These are phyloP conservation scores for Pichia kluyveri DNA, from an alignment of 805 yeast species.

Conservation along the genomic window DNA sequence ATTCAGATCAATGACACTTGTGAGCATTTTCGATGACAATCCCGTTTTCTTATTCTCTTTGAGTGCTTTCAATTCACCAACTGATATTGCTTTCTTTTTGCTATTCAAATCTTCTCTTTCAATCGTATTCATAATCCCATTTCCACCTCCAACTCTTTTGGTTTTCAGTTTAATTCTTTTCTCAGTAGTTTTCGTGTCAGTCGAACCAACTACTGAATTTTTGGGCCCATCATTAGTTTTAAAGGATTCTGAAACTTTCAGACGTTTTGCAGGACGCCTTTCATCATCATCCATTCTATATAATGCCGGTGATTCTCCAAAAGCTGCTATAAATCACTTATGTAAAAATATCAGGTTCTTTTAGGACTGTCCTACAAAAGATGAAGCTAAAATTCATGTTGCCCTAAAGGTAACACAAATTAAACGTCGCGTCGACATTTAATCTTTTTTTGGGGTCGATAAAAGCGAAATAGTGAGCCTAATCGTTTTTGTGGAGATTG, in stretches of 20 bases:
- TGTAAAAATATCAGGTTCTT: too few relatives aligned
- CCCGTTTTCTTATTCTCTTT: not conserved
- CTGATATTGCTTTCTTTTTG: conserved; percentile 4
- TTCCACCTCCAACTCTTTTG: not conserved
- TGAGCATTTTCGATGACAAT: not conserved
- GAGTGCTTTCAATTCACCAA: not conserved
- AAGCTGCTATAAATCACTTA: too few relatives aligned
- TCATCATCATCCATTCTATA: not conserved
- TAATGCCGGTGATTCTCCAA: too few relatives aligned
- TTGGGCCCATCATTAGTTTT: not conserved
- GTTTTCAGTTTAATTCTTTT: not conserved
- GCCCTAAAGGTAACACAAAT: not conserved
- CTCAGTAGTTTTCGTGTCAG: not conserved
- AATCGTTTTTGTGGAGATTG: not conserved
- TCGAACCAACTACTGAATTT: not conserved
- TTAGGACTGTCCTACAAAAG: too few relatives aligned
- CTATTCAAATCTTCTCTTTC: not conserved
- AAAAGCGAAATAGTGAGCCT: too few relatives aligned
- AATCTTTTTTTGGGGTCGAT: too few relatives aligned
- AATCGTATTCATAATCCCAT: not conserved
- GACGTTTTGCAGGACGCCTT: not conserved
- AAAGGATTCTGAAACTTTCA: not conserved
- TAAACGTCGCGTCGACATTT: not conserved
- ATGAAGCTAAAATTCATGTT: not conserved
- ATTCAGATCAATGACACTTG: not conserved